A percentile compares a stretch with the other conserved stretches of the same genome.
Conservation (phyloP, 306 rosid species). For the Dryas octopetala region DNA sequence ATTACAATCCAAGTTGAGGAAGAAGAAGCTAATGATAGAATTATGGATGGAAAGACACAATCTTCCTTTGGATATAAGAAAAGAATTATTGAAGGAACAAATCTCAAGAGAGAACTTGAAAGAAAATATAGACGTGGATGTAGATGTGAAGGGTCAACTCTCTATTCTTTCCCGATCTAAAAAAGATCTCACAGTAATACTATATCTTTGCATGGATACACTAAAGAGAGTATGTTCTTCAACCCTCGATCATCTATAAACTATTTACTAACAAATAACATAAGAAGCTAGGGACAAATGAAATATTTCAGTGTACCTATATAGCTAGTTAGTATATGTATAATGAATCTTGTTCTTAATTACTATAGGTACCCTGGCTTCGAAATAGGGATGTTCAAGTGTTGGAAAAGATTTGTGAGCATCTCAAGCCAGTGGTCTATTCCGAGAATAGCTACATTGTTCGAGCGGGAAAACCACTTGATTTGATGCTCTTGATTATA, state of each 20-base stretch:
- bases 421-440: slow-evolving; percentile 1
- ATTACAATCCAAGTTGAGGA: not conserved
- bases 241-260: not conserved
- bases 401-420: not conserved
- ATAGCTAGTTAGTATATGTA: no score
- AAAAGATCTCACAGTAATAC: no score
- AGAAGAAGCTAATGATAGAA: not conserved
- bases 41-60: slow-evolving; percentile 21
- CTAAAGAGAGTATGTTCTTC: not conserved
- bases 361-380: not conserved
- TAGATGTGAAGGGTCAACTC: slow-evolving; percentile 9
- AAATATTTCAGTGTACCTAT: not conserved
- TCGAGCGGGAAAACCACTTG: not conserved
- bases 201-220: not conserved
- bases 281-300: no score
- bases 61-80: slow-evolving; percentile 7
- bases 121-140: slow-evolving; percentile 12
- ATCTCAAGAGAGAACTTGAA: not conserved
- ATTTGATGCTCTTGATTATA: no score
- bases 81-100: not conserved
- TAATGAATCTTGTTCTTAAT: no score
- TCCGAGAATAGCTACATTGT: not conserved
- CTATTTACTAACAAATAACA: no score
- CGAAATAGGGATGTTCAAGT: not conserved
- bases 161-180: not conserved